Base-by-base conservation (phyloP, 352 stramenopile genomes). In the Phytophthora tubulina region DNA sequence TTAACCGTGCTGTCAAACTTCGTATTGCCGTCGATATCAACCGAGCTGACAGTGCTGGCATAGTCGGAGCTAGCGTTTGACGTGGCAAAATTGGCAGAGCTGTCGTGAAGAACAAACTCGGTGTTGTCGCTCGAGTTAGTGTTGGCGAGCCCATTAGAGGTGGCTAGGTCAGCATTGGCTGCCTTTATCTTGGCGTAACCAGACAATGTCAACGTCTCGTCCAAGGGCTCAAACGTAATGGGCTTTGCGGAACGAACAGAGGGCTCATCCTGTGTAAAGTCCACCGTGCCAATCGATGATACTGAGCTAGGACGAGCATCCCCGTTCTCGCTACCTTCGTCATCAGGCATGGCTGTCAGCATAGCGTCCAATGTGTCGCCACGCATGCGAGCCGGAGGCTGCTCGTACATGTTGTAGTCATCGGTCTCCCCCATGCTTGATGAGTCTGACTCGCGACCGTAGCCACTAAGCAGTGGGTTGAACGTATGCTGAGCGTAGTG, bases 201-300 rank as follows among this genome's bases (percentile, higher is more conserved):
- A 45, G 74, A 81, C 57, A 76, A 59, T 13, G 78, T 79, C 50
- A 81, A 65, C 35, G 73, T 82, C 55, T 83, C 73, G 36, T 85
- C 72, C 53, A 82, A 50, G 15, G 72, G 67, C 50, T 70, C 71
- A 45, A 85, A 79, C 3, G 42, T 51, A 46, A 71, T 58, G 27
- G 66, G 72, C 30, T 73, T 70, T 27, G 72, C 42, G 31, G 45
- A 46, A 17, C 72, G 73, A 73, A 83, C 63, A 14, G 73, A 77
- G 9, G 75, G 75, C 9, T 77, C 75, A 8, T 84, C 77, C 41
- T 73, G 67, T 3, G 77, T 84, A 52, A 86, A 86, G 63, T 91
- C 80, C 9, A 91, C 81, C 15, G 83, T 91, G 15, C 81, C 83
- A 41, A 89, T 84, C 11, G 83, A 91, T 2, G 73, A 81, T 32